Conservation (phyloP, 805 yeast genomes). For the Zygosaccharomyces gambellarensis region DNA sequence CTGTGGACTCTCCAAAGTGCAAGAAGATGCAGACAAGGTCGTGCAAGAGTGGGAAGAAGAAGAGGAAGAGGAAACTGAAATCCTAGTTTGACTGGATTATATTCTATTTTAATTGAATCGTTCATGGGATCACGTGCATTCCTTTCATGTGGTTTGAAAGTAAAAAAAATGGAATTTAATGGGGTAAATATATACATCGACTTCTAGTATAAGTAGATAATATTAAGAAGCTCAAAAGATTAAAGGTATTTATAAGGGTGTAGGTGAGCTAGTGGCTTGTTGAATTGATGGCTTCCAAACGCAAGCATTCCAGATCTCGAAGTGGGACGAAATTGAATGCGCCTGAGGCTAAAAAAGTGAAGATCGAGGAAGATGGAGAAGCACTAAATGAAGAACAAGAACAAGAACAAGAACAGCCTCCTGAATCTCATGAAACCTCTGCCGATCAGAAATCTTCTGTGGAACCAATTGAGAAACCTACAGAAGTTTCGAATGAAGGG, state of each 20-base stretch:
- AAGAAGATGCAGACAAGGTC: conserved; percentile 44
- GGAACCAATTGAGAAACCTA: background rate
- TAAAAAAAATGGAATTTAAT: background rate
- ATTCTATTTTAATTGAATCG: background rate
- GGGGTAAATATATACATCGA: background rate
- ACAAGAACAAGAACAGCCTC: background rate
- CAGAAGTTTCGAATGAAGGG: background rate
- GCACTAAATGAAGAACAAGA: background rate
- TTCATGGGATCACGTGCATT: too few relatives aligned
- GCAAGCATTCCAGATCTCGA: conserved; percentile 11
- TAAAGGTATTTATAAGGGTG: background rate
- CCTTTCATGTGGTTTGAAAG: background rate
- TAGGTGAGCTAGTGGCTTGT: background rate
- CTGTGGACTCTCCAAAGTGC: conserved; percentile 75
- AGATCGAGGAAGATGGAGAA: conserved; percentile 8
- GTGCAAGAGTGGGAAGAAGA: conserved; percentile 26
- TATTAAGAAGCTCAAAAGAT: background rate
- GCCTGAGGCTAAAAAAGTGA: conserved; percentile 12
- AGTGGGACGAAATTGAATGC: conserved; percentile 10
- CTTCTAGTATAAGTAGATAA: background rate
- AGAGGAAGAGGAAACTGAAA: conserved; percentile 26
- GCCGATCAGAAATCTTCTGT: background rate
- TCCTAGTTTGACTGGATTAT: background rate
- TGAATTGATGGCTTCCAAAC: conserved; percentile 14
- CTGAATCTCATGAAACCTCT: background rate